Conservation (phyloP, 1,284 basidiomycete genomes). For the Apiotrichum gracile region DNA sequence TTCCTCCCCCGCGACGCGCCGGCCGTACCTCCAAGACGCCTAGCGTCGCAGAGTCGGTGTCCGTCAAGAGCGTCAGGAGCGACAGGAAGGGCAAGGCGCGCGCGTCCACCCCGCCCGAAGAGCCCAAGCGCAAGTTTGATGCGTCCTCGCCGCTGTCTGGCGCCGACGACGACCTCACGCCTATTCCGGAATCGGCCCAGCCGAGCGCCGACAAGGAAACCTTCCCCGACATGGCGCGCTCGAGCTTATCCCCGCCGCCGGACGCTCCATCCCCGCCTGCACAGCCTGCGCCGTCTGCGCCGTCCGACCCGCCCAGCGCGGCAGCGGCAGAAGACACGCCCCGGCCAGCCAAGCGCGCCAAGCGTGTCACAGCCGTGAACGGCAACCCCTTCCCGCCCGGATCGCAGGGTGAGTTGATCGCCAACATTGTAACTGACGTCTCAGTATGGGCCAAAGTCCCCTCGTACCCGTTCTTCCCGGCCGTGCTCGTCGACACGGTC, state of each 20-base stretch:
- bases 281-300: no score
- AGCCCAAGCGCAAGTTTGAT: constrained; percentile 15
- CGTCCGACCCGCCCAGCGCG: no score
- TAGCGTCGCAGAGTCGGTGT: not conserved
- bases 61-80: not conserved
- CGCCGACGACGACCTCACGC: constrained; percentile 5
- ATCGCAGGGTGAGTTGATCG: constrained; percentile 34
- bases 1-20: constrained; percentile 2
- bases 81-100: not conserved
- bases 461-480: constrained; percentile 47
- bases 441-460: constrained; percentile 44
- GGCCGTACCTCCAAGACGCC: not conserved
- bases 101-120: not conserved
- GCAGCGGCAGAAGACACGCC: no score
- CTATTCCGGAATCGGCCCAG: constrained; percentile 6
- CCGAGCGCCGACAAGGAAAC: not conserved
- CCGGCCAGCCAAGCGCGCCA: constrained; percentile 4
- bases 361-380: not conserved
- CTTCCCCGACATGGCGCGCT: not conserved
- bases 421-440: constrained; percentile 3
- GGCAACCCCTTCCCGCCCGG: constrained; percentile 28
- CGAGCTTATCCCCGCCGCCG: constrained; percentile 6
- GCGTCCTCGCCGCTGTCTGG: not conserved
- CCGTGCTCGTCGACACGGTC: constrained; percentile 40
- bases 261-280: no score